Conservation (phyloP, 345 rosid species). For the Eutrema japonicum region DNA sequence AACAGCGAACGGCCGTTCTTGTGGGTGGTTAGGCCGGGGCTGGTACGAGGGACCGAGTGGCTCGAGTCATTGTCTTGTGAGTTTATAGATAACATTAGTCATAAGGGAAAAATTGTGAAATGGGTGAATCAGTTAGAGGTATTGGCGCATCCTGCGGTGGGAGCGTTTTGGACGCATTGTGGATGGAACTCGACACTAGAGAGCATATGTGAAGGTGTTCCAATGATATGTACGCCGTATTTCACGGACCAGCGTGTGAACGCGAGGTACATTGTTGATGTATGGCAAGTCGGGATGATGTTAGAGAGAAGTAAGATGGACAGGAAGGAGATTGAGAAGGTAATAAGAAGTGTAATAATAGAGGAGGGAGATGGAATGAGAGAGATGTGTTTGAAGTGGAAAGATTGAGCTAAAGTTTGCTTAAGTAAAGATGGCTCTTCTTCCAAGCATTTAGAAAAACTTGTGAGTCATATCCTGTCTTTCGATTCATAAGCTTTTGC, state of each 20-base stretch:
- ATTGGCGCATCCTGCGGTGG: slow-evolving; percentile 57
- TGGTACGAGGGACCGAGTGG: slow-evolving; percentile 39
- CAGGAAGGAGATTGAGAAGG: slow-evolving; percentile 49
- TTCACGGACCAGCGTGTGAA: slow-evolving; percentile 66
- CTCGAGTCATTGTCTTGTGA: slow-evolving; percentile 47
- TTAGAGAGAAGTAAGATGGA: slow-evolving; percentile 49
- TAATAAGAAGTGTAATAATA: slow-evolving; percentile 46
- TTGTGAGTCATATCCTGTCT: slow-evolving; percentile 46
- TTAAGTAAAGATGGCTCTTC: slow-evolving; percentile 52
- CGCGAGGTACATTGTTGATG: slow-evolving; percentile 53
- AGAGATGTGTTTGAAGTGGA: slow-evolving; percentile 42
- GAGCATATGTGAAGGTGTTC: slow-evolving; percentile 65
- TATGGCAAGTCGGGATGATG: slow-evolving; percentile 63
- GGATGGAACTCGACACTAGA: slow-evolving; percentile 81
- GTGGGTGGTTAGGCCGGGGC: slow-evolving; percentile 66
- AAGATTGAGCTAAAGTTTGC: slow-evolving; percentile 46
- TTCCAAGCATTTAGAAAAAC: slow-evolving; percentile 44
- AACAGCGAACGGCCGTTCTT: slow-evolving; percentile 55
- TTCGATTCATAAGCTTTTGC: slow-evolving; percentile 25
- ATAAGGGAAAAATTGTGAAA: slow-evolving; percentile 56
- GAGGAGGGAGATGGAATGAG: slow-evolving; percentile 48
- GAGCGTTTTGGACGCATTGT: slow-evolving; percentile 65
- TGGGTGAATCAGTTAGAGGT: slow-evolving; percentile 78
- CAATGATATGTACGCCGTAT: slow-evolving; percentile 71
- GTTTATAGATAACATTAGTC: slow-evolving; percentile 47